phyloP scores from a whole-genome alignment of 1,139 yeast genomes.

The Suhomyces anneliseae region DNA sequence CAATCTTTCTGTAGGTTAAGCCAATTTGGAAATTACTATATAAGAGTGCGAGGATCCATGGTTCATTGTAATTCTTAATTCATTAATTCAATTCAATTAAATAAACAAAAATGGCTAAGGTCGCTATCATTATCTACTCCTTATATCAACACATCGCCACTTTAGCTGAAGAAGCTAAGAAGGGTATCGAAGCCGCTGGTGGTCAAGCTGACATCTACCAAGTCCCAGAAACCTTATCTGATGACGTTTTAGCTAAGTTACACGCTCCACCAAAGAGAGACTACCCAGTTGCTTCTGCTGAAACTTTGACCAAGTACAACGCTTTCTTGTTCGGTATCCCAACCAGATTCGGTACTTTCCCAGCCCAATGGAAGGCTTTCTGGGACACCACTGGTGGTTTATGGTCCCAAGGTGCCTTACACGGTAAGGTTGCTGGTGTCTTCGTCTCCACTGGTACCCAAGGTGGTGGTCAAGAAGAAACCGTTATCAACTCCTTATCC shows the following conservation, averaged over 20 bases:
- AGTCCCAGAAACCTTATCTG: slow-evolving; percentile 37
- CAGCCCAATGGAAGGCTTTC: slow-evolving; percentile 48
- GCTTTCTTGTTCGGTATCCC: slow-evolving; percentile 53
- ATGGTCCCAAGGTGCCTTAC: slow-evolving; percentile 51
- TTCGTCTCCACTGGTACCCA: slow-evolving; percentile 47
- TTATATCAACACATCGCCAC: slow-evolving; percentile 38
- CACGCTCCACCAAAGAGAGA: slow-evolving; percentile 36
- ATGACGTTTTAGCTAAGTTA: slow-evolving; percentile 28
- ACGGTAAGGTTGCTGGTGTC: slow-evolving; percentile 49
- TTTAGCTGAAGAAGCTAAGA: slow-evolving; percentile 36
- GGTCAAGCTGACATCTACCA: slow-evolving; percentile 39
- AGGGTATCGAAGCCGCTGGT: slow-evolving; percentile 41
- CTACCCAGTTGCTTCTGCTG: slow-evolving; percentile 33
- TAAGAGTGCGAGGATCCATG: not conserved
- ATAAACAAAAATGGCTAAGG: slow-evolving; percentile 26
- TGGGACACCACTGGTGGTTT: slow-evolving; percentile 49
- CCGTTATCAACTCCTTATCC: slow-evolving; percentile 34
- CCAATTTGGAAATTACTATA: not conserved
- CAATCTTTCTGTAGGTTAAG: no score
- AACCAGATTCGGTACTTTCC: slow-evolving; percentile 49
- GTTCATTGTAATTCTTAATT: not conserved
- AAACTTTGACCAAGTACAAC: slow-evolving; percentile 35
- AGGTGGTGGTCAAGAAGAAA: slow-evolving; percentile 35
- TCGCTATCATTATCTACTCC: slow-evolving; percentile 41
- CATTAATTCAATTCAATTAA: not conserved